phyloP scores from a whole-genome alignment of 306 rosid genomes.

The Rosa multiflora region DNA sequence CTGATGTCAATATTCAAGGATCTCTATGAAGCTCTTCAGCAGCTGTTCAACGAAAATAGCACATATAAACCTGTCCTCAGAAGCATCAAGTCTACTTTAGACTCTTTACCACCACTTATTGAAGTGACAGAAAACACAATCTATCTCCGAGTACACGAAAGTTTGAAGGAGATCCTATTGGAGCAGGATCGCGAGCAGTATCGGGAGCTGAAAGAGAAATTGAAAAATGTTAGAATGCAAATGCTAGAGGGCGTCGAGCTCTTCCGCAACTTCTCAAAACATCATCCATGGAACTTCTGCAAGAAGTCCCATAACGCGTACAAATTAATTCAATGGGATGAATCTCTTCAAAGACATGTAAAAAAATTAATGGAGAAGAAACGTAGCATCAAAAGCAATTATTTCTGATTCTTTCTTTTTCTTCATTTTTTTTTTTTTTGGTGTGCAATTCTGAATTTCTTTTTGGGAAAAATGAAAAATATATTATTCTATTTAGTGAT shows the following conservation, averaged over 20 bases:
- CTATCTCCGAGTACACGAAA: not conserved
- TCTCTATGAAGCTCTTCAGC: not conserved
- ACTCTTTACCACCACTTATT: not conserved
- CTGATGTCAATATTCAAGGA: not conserved
- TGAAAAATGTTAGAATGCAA: not conserved
- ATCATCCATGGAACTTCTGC: not conserved
- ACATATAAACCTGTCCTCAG: not conserved
- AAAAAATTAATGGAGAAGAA: not conserved
- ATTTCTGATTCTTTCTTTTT: no score
- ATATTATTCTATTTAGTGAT: no score
- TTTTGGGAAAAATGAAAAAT: no score
- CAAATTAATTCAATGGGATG: conserved; percentile 34
- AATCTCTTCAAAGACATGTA: not conserved
- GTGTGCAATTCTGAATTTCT: no score
- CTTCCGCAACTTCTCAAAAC: not conserved
- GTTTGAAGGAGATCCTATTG: not conserved
- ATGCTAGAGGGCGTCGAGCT: not conserved
- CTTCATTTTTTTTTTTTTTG: no score
- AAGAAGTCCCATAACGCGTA: not conserved
- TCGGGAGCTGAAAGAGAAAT: not conserved
- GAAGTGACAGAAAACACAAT: not conserved
- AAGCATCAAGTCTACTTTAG: not conserved
- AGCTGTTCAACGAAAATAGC: not conserved
- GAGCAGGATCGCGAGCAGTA: not conserved
- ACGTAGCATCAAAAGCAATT: not conserved